These are phyloP conservation scores for Maudiozyma humilis DNA, from an alignment of 1,139 yeast species.

Conservation along the genomic window DNA sequence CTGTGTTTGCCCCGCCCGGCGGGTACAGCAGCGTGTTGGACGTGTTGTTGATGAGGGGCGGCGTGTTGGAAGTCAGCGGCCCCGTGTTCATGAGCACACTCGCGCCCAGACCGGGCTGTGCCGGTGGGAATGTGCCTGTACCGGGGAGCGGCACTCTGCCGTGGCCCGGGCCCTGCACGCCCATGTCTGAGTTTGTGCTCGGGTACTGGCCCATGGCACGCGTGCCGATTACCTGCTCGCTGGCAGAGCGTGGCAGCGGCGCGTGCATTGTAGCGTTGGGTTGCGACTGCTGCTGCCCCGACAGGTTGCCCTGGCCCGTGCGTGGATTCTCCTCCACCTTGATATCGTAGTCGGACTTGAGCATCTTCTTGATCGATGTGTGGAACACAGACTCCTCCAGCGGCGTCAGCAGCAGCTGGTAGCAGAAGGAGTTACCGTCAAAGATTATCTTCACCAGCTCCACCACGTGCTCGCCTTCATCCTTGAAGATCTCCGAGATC, in stretches of 20 bases:
- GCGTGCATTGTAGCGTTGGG: background rate
- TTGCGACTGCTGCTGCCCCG: background rate
- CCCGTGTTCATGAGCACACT: background rate
- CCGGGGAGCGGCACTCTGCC: too few species aligned
- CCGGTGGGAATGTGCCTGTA: too few species aligned
- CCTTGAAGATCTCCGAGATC: constrained; percentile 2
- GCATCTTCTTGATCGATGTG: constrained; percentile 20
- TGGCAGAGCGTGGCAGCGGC: constrained; percentile 1
- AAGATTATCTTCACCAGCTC: constrained; percentile 16
- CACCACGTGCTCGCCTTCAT: constrained; percentile 11
- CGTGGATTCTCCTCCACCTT: background rate
- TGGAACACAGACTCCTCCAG: constrained; percentile 24
- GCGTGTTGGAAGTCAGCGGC: background rate
- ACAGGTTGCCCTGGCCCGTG: background rate
- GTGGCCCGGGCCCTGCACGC: too few species aligned
- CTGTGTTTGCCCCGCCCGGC: background rate
- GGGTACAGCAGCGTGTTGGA: constrained; percentile 1
- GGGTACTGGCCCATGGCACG: background rate
- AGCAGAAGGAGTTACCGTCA: constrained; percentile 22
- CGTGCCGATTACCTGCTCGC: constrained; percentile 1
- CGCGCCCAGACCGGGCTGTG: background rate
- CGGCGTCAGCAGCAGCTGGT: constrained; percentile 17
- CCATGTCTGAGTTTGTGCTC: background rate
- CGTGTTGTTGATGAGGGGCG: background rate
- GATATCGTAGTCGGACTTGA: constrained; percentile 12